Conservation (phyloP, 2,329 filamentous ascomycete species). For the Tricladium varicosporioides region DNA sequence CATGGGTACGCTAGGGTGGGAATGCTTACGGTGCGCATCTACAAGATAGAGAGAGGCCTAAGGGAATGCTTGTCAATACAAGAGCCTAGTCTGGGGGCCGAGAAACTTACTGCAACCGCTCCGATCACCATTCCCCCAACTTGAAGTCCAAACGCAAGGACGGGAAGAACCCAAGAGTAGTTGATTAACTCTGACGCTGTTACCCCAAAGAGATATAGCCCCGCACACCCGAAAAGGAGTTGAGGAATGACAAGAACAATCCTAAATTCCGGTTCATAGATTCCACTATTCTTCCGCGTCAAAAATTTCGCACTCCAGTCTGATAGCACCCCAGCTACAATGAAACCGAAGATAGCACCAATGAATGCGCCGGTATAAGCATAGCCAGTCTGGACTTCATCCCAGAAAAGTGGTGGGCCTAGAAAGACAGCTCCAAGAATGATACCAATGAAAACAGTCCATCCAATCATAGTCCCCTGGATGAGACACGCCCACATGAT, state of each 20-base stretch:
- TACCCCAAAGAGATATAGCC: slow-evolving; percentile 81
- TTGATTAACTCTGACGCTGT: slow-evolving; percentile 61
- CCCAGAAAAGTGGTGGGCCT: slow-evolving; percentile 77
- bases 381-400: slow-evolving; percentile 79
- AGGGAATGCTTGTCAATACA: slow-evolving; percentile 33
- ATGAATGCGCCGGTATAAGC: slow-evolving; percentile 84
- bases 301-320: slow-evolving; percentile 71
- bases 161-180: slow-evolving; percentile 67
- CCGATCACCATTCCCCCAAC: slow-evolving; percentile 91
- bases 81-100: background rate
- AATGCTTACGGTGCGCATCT: slow-evolving; percentile 76
- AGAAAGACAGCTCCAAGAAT: slow-evolving; percentile 81
- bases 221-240: slow-evolving; percentile 72
- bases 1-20: slow-evolving; percentile 1
- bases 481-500: slow-evolving; percentile 79
- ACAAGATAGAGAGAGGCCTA: slow-evolving; percentile 72
- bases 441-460: slow-evolving; percentile 90
- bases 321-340: slow-evolving; percentile 69
- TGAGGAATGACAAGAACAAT: slow-evolving; percentile 81
- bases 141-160: slow-evolving; percentile 81
- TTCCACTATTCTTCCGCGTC: slow-evolving; percentile 72
- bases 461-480: slow-evolving; percentile 88
- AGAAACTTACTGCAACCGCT: slow-evolving; percentile 69
- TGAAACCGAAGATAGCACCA: slow-evolving; percentile 75
- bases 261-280: slow-evolving; percentile 91